These are phyloP conservation scores for Haberlea rhodopensis DNA, from an alignment of 257 asterid genomes.

Conservation along the genomic window DNA sequence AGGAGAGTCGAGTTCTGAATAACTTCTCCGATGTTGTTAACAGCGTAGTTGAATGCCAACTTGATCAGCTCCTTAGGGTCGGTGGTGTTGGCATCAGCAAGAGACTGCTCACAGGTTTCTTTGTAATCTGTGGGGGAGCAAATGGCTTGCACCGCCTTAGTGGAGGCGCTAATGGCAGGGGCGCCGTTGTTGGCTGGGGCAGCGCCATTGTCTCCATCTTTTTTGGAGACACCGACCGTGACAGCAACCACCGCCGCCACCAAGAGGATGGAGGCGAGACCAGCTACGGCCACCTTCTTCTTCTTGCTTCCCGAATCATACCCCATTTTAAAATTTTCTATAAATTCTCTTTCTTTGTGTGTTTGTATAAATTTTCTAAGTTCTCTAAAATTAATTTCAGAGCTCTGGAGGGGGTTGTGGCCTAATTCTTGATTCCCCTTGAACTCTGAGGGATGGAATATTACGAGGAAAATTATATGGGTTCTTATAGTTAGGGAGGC, in stretches of 20 bases:
- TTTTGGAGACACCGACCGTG: constrained; percentile 27
- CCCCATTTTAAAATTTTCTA: constrained; percentile 35
- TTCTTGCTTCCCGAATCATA: constrained; percentile 14
- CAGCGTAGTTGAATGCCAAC: constrained; percentile 44
- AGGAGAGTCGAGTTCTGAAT: constrained; percentile 33
- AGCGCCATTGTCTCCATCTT: constrained; percentile 3
- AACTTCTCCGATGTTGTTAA: constrained; percentile 35
- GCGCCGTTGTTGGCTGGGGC: neutral
- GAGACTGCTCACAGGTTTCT: constrained; percentile 44
- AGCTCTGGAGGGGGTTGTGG: constrained; percentile 20
- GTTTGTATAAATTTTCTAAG: neutral
- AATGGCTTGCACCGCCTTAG: constrained; percentile 45
- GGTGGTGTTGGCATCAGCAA: constrained; percentile 37
- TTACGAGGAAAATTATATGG: neutral
- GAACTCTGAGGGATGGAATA: constrained; percentile 20
- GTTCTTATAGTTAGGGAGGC: constrained; percentile 7
- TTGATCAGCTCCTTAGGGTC: constrained; percentile 54
- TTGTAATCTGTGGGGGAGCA: constrained; percentile 59
- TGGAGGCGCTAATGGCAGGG: constrained; percentile 28
- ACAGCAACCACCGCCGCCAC: constrained; percentile 57
- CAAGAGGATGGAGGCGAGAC: constrained; percentile 48
- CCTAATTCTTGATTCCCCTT: constrained; percentile 23
- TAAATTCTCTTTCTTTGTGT: neutral
- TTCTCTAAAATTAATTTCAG: neutral
- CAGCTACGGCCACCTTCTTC: constrained; percentile 37